Conservation (phyloP, 2,329 filamentous ascomycete genomes). For the Colletotrichum nymphaeae region DNA sequence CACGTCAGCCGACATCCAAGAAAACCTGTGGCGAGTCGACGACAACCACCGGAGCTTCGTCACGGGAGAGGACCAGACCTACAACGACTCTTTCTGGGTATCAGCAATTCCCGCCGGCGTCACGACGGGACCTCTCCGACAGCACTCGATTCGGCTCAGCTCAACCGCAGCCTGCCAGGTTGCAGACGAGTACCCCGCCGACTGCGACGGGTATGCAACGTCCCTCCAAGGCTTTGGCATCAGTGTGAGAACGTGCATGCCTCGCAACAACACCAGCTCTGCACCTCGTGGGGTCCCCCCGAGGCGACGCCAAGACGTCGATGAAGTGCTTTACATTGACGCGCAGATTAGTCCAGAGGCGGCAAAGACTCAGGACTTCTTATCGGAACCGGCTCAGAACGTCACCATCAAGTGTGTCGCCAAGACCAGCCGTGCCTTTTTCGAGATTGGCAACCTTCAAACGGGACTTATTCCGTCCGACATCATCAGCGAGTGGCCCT, state of each 20-base stretch:
- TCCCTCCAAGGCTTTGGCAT: slow-evolving; percentile 28
- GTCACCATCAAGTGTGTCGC: slow-evolving; percentile 28
- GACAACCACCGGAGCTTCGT: slow-evolving; percentile 26
- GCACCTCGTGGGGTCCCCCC: neutral
- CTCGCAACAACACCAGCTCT: neutral
- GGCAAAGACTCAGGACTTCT: neutral
- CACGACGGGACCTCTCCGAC: slow-evolving; percentile 30
- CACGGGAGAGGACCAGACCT: slow-evolving; percentile 17
- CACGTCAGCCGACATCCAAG: slow-evolving; percentile 28
- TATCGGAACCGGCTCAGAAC: slow-evolving; percentile 14
- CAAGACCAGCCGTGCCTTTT: slow-evolving; percentile 29
- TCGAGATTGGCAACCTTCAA: slow-evolving; percentile 31
- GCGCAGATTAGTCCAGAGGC: slow-evolving; percentile 19
- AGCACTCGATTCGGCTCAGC: slow-evolving; percentile 32
- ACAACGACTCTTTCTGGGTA: slow-evolving; percentile 31
- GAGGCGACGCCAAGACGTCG: slow-evolving; percentile 24
- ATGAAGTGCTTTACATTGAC: slow-evolving; percentile 26
- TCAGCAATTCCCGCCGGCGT: slow-evolving; percentile 25
- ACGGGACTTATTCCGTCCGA: slow-evolving; percentile 7
- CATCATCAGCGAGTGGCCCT: slow-evolving; percentile 21
- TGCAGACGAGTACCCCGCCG: slow-evolving; percentile 21
- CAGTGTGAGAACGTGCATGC: slow-evolving; percentile 24
- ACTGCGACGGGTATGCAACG: slow-evolving; percentile 24
- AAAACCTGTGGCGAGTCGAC: slow-evolving; percentile 29
- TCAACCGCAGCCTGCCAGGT: slow-evolving; percentile 24